Evolutionary conservation across 2,329 filamentous ascomycete genomes (phyloP).

Genomic region (Calonectria henricotiae): DNA sequence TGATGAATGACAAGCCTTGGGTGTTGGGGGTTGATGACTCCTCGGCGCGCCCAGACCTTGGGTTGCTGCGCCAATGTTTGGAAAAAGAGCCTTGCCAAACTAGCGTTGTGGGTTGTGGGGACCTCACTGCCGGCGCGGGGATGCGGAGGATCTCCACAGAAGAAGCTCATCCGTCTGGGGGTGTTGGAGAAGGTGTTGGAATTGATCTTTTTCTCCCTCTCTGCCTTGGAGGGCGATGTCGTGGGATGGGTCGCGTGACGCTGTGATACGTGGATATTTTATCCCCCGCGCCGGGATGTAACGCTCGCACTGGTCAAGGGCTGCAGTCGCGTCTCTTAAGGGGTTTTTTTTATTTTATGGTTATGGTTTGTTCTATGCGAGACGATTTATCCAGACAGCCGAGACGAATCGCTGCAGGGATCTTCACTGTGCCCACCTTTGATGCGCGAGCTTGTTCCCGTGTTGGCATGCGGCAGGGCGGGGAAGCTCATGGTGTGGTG

Average conservation of each 20-base stretch:
- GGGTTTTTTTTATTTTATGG: slow-evolving; percentile 31
- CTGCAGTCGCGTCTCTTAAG: slow-evolving; percentile 40
- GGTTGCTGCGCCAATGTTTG: slow-evolving; percentile 27
- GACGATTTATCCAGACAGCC: slow-evolving; percentile 44
- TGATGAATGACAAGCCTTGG: slow-evolving; percentile 25
- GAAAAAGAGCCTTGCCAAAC: slow-evolving; percentile 31
- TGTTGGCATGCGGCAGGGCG: slow-evolving; percentile 31
- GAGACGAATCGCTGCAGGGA: slow-evolving; percentile 40
- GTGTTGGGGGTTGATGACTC: background rate
- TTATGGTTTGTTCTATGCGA: slow-evolving; percentile 33
- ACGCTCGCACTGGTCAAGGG: background rate
- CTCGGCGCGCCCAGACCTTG: slow-evolving; percentile 36
- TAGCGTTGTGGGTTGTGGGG: slow-evolving; percentile 49
- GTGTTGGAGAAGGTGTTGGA: slow-evolving; percentile 24
- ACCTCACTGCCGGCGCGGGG: slow-evolving; percentile 43
- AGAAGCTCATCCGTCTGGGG: slow-evolving; percentile 36
- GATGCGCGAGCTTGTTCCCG: slow-evolving; percentile 38
- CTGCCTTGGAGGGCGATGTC: slow-evolving; percentile 32
- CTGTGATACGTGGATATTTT: slow-evolving; percentile 47
- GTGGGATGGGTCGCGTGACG: background rate
- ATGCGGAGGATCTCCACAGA: slow-evolving; percentile 48
- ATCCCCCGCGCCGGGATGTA: slow-evolving; percentile 41
- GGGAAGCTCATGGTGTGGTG: slow-evolving; percentile 22
- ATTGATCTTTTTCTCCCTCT: slow-evolving; percentile 9
- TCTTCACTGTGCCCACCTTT: slow-evolving; percentile 40